Evolutionary conservation across 2,329 filamentous ascomycete species (phyloP), one percentile per base, ranked within the genome.

Genomic region (Fusarium falciforme): DNA sequence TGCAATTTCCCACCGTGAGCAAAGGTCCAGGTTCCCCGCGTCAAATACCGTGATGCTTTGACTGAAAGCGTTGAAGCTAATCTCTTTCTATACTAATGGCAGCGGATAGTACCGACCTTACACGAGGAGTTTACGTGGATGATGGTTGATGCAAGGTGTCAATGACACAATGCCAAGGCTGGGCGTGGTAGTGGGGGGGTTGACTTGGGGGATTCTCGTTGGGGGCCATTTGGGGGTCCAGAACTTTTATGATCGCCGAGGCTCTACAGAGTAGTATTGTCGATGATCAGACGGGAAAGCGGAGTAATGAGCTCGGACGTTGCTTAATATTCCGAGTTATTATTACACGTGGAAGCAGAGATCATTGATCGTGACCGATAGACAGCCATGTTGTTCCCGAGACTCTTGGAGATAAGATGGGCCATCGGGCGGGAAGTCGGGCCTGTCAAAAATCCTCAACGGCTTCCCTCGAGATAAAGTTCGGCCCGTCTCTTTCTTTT

Each of bases 11-110:
- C 44, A 29, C 29, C 16, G 22, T 25, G 10, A 35, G 8, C 9
- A 2, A 61, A 36, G 12, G 20, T 54, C 67, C 8, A 33, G 62
- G 68, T 71, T 62, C 68, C 68, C 68, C 67, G 62, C 68, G 38
- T 52, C 2, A 0, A 61, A 1, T 9, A 49, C 8, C 22, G 29
- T 35, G 9, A 40, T 47, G 25, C 31, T 62, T 36, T 40, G 52
- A 54, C 55, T 38, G 42, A 31, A 67, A 61, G 33, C 60, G 64
- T n/a, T 36, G 22, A 9, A 57, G 27, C 40, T 14, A 22, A 38
- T 36, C 22, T 49, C 59, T 52, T 61, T 54, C 27, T 12, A 54
- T 54, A 54, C 49, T 31, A 58, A 38, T 9, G 25, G 33, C 14
- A 40, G 35, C 22, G 33, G 55, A 40, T 42, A 60, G 35, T 60